A percentile compares a stretch with the other conserved stretches of the same genome.
These are phyloP conservation scores for Talaromyces sp. DNA, from an alignment of 2,329 filamentous ascomycete species.

Conservation along the genomic window DNA sequence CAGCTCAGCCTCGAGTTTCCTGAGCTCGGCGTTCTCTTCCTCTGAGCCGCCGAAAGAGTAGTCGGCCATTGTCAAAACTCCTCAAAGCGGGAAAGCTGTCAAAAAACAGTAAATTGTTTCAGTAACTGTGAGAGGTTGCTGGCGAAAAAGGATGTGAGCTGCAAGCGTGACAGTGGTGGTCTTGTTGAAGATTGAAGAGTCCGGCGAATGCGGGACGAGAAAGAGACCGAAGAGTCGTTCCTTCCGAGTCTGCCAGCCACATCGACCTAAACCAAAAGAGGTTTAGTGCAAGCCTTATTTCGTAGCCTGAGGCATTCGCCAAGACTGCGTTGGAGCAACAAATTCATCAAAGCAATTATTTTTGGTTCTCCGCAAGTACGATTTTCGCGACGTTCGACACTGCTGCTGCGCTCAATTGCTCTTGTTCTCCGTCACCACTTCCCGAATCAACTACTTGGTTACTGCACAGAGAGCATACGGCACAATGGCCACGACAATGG, in stretches of 20 bases:
- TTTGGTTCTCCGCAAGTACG: neutral
- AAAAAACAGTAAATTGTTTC: too few relatives aligned
- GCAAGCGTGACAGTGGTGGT: too few relatives aligned
- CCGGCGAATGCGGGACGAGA: neutral
- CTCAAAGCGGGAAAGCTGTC: neutral
- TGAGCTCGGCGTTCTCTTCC: constrained; percentile 78
- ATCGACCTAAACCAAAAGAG: neutral
- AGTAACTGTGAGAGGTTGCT: neutral
- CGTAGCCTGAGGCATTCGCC: neutral
- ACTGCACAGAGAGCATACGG: neutral
- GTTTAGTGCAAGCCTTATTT: neutral
- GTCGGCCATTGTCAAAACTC: constrained; percentile 59
- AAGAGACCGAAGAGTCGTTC: neutral
- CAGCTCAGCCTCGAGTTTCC: constrained; percentile 71
- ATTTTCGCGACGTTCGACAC: neutral
- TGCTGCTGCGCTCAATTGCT: neutral
- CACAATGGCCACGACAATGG: constrained; percentile 8
- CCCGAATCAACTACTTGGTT: neutral
- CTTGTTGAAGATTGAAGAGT: neutral
- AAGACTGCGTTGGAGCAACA: neutral
- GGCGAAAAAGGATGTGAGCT: neutral
- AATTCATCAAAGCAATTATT: neutral
- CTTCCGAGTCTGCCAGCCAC: constrained; percentile 4
- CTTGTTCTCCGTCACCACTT: too few relatives aligned
- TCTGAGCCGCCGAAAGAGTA: constrained; percentile 71